These are phyloP conservation scores for Lentinula sp. DNA, from an alignment of 768 basidiomycete genomes.

Conservation along the genomic window DNA sequence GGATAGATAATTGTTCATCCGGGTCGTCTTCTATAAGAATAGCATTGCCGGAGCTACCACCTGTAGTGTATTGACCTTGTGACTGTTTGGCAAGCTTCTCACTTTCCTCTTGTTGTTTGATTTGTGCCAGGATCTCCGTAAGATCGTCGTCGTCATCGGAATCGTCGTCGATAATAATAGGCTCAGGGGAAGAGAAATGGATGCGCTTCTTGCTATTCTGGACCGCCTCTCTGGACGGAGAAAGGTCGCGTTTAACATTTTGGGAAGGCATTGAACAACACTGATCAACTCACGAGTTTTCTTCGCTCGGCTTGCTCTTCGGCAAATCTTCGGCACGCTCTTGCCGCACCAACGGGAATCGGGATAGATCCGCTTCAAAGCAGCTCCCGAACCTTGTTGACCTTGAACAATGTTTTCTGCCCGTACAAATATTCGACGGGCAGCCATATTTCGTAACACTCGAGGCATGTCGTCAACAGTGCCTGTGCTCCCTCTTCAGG, in stretches of 20 bases:
- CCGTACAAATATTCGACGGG: constrained; percentile 19
- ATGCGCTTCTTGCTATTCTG: constrained; percentile 11
- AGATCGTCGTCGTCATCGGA: constrained; percentile 33
- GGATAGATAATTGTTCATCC: constrained; percentile 8
- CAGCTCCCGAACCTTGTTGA: not conserved
- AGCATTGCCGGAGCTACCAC: constrained; percentile 9
- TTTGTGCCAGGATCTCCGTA: constrained; percentile 31
- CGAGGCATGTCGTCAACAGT: constrained; percentile 31
- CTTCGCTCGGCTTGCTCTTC: too few relatives aligned
- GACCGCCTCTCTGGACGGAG: not conserved
- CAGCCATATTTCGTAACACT: constrained; percentile 17
- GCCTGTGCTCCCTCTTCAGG: constrained; percentile 43
- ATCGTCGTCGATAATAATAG: constrained; percentile 24
- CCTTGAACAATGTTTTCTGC: constrained; percentile 23
- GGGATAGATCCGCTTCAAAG: not conserved
- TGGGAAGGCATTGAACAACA: not conserved
- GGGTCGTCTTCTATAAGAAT: constrained; percentile 25
- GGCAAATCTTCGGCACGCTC: not conserved
- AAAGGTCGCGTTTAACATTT: not conserved
- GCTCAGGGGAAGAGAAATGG: not conserved
- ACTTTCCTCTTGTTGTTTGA: constrained; percentile 37
- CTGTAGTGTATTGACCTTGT: constrained; percentile 21
- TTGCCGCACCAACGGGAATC: not conserved
- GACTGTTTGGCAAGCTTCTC: constrained; percentile 31
- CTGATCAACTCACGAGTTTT: too few relatives aligned